Evolutionary conservation across 345 rosid genomes (phyloP), one percentile per base, ranked within the genome.

Genomic region (Linum lewisii): DNA sequence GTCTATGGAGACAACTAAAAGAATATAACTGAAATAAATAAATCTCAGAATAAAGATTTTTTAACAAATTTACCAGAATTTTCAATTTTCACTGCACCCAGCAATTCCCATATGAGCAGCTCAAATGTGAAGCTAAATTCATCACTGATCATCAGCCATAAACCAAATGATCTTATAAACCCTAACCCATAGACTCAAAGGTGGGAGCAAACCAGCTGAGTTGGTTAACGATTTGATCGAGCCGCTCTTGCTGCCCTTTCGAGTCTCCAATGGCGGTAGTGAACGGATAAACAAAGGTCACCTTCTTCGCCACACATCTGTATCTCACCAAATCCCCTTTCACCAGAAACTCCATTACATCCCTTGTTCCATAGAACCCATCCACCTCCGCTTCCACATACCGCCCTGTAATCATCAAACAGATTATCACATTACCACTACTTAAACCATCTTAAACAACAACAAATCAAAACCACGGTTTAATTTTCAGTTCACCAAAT

Each of bases 181-280:
- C 53, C 69, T 80, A 86, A 66, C 86, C 86, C 95, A 84, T 84
- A 69, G 85, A 72, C 62, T 83, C 93, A 73, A 86, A 84, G 60
- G 82, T 75, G 7, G 95, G 95, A 73, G 89, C 83, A 71, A 78
- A 82, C 95, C 95, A 88, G 51, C 91, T 87, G 24, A 92, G 79
- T 13, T 82, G 71, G n/a, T 84, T 82, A 0, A 77, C 1, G 36
- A 88, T 75, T 56, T 75, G 79, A 85, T 82, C 78, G 85, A 88
- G 62, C 63, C 88, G 82, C 74, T 84, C 94, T 65, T 80, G 78
- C 70, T 86, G 93, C 53, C 96, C 95, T 60, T 81, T 83, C 0
- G 98, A 86, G 63, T 92, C 95, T 34, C 96, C 96, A 9, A 88
- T 75, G 21, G 96, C 91, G 37, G 98, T 86, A 5, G 95, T 83